phyloP scores from a whole-genome alignment of 2,329 filamentous ascomycete genomes.

The Mycosphaerella arachidis region DNA sequence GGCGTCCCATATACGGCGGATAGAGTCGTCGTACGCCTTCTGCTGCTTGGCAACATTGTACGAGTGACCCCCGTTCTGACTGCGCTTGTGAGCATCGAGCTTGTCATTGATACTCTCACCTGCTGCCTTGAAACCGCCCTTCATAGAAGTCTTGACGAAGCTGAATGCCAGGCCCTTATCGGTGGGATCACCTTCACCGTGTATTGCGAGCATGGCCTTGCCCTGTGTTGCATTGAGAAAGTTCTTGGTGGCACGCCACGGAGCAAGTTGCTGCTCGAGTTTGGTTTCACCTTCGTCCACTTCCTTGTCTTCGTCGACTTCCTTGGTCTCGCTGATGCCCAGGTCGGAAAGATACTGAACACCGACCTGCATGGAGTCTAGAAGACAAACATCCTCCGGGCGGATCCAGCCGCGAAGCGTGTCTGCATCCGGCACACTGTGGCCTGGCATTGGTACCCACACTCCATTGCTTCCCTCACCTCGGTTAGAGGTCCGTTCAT shows the following conservation, averaged over 20 bases:
- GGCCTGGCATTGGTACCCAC: conserved; percentile 72
- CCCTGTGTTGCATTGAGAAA: conserved; percentile 90
- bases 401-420: conserved; percentile 83
- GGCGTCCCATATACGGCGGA: conserved; percentile 85
- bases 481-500: conserved; percentile 82
- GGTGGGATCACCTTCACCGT: conserved; percentile 91
- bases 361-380: conserved; percentile 96
- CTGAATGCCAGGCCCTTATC: conserved; percentile 91
- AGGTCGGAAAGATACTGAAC: conserved; percentile 86
- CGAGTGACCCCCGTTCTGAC: conserved; percentile 76
- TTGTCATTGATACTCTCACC: conserved; percentile 85
- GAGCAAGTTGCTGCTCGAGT: conserved; percentile 82
- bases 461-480: conserved; percentile 53
- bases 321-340: conserved; percentile 66
- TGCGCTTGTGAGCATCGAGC: conserved; percentile 69
- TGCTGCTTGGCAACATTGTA: conserved; percentile 98
- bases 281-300: conserved; percentile 61
- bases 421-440: conserved; percentile 74
- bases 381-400: conserved; percentile 87
- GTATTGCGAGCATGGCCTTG: conserved; percentile 94
- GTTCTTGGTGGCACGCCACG: conserved; percentile 95
- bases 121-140: conserved; percentile 88
- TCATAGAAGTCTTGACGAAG: conserved; percentile 98
- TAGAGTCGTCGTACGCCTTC: conserved; percentile 83
- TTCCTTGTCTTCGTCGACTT: conserved; percentile 59